Base-by-base conservation (phyloP, 2,329 filamentous ascomycete genomes). In the Xylaria sp. region DNA sequence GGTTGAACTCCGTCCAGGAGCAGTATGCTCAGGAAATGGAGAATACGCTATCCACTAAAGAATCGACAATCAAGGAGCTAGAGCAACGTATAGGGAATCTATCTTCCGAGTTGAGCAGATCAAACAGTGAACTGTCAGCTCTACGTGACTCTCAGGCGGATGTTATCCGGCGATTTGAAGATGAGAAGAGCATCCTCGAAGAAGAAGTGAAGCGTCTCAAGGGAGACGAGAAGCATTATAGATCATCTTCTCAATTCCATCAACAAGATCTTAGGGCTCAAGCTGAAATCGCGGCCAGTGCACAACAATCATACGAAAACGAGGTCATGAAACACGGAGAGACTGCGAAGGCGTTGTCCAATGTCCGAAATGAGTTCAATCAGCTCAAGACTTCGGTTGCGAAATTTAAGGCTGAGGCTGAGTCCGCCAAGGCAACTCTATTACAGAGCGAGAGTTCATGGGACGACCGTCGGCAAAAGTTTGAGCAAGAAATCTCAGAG, bases 321-420 rank as follows among this genome's bases (percentile, higher is more conserved):
- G 95, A 99, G 76, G 84, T 99, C 11, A 86, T 97, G 71, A 97
- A 95, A 79, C 95, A 99, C 77, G 94, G 94, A 1, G 92, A 97
- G 68, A 95, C 94, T n/a, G 92, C 94, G 12, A 94, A 93, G 77
- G 86, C 87, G 37, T 83, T 97, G 14, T 92, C 96, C 69, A 84
- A 84, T 56, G 82, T 97, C 51, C 91, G 95, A 54, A 82, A 83
- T 3, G 92, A 98, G 67, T 86, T 91, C 76, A 95, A 96, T 72
- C 83, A 92, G 69, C 79, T 98, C 64, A 94, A 92, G 78, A 90
- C 91, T 0, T 87, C 96, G 63, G 83, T 92, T 2, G 89, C 91
- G 14, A 86, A 89, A 23, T 83, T 91, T 71, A 90, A 87, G 72
- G 88, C 91, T 0, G 92, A 97, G 74, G 91, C 92, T 0, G 93